Percentiles rank a stretch among this genome's conserved stretches.
phyloP scores from a whole-genome alignment of 495 filamentous ascomycete genomes.

The Tuber magnatum region DNA sequence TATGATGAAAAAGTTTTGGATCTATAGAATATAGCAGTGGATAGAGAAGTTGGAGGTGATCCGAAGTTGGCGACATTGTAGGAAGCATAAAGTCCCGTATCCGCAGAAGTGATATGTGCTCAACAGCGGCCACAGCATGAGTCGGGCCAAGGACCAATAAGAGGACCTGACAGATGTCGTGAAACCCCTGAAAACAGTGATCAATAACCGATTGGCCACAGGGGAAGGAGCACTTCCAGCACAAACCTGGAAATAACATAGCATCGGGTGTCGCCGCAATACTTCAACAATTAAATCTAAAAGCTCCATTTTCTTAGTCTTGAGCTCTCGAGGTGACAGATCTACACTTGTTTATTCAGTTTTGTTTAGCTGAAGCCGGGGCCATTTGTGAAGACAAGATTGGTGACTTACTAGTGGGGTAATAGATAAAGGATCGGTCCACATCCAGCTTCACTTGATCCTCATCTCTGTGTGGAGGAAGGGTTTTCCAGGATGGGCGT shows the following conservation, averaged over 20 bases:
- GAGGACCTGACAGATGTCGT: conserved; percentile 97
- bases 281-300: conserved; percentile 41
- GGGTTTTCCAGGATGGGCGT: conserved; percentile 33
- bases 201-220: neutral
- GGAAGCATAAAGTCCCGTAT: conserved; percentile 98
- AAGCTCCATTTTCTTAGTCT: conserved; percentile 44
- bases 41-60: conserved; percentile 77
- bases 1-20: conserved; percentile 59
- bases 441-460: conserved; percentile 72
- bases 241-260: conserved; percentile 77
- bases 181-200: conserved; percentile 57
- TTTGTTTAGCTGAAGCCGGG: conserved; percentile 40
- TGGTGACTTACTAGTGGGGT: conserved; percentile 62
- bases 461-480: conserved; percentile 40
- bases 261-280: conserved; percentile 65
- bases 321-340: conserved; percentile 46
- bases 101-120: conserved; percentile 73
- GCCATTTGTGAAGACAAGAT: conserved; percentile 30
- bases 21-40: conserved; percentile 66
- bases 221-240: conserved; percentile 4
- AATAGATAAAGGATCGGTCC: conserved; percentile 92
- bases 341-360: conserved; percentile 41
- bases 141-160: conserved; percentile 68
- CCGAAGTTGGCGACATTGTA: conserved; percentile 67
- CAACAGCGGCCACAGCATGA: conserved; percentile 52